Base-by-base conservation (phyloP, 176 grass and related monocot genomes). In the Musa acuminata region DNA sequence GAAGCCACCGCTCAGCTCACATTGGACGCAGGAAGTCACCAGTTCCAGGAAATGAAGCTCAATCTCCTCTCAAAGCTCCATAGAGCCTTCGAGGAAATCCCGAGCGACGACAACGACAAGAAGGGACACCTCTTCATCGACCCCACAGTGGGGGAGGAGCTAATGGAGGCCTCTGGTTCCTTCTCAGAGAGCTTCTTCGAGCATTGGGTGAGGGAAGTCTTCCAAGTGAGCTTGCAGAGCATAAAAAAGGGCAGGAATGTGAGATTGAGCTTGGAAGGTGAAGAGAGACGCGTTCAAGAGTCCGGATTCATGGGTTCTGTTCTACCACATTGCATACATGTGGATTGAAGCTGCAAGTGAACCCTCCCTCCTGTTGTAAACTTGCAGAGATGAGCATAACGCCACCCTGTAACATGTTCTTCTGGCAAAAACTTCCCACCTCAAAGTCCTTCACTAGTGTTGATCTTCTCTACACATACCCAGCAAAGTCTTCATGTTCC, bases 151-250 rank as follows among this genome's bases (percentile, higher is more conserved):
- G 25, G 27, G 19, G 77, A 79, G 65, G 65, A 79, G 64, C 24
- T 70, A 27, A 9, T 58, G 65, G 12, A 49, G 29, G 51, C 77
- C 19, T 79, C 77, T 58, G 64, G 53, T 69, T 70, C 20, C 17
- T 79, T 79, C 53, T 53, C 19, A 24, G 77, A 35, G 64, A 59
- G 77, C 65, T 69, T 70, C 13, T 79, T 68, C 9, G 77, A 79
- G 51, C 49, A 58, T 2, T 69, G 77, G 64, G 52, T 49, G 21
- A 57, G 9, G 22, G 65, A 79, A 52, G 77, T 79, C 16, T 58
- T 70, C 19, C 64, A 50, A 22, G 14, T 11, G 9, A 57, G 64
- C 11, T 16, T 79, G 8, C 23, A 2, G 57, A 70, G 23, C 49
- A 65, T 48, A 27, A 29, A 9, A 69, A 58, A 14, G 13, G 65